phyloP scores from a whole-genome alignment of 805 yeast species.

The Saccharomyces eubayanus region DNA sequence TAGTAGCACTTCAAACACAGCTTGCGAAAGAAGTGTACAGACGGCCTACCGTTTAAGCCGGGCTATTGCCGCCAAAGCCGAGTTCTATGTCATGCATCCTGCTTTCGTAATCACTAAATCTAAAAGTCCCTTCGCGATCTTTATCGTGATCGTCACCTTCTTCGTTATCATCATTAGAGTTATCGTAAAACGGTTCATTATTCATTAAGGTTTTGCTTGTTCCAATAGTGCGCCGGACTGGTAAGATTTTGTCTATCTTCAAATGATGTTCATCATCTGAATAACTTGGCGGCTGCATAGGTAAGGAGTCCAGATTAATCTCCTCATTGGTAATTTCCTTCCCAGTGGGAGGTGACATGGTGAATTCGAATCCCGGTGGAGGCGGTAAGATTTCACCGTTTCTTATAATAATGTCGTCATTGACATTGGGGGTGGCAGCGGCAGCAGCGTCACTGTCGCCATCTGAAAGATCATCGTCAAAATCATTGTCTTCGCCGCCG shows the following conservation, averaged over 20 bases:
- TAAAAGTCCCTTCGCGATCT: not conserved
- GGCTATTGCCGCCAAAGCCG: not conserved
- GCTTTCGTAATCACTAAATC: not conserved
- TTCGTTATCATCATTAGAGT: not conserved
- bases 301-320: slow-evolving; percentile 28
- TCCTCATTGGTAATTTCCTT: slow-evolving; percentile 19
- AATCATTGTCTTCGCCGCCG: slow-evolving; percentile 42
- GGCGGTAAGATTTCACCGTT: slow-evolving; percentile 30
- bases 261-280: slow-evolving; percentile 14
- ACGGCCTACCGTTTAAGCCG: not conserved
- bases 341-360: slow-evolving; percentile 17
- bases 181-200: not conserved
- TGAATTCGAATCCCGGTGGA: slow-evolving; percentile 33
- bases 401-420: slow-evolving; percentile 1
- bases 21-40: not conserved
- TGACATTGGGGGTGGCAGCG: not conserved
- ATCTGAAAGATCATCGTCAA: slow-evolving; percentile 28
- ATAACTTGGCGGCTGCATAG: slow-evolving; percentile 35
- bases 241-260: not conserved
- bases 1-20: not conserved
- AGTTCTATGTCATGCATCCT: not conserved
- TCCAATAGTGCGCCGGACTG: not conserved
- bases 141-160: not conserved
- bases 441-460: slow-evolving; percentile 6
- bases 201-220: not conserved